A percentile compares a stretch with the other conserved stretches of the same genome.
Evolutionary conservation across 768 basidiomycete species (phyloP).

Genomic region (Calvatia gigantea): DNA sequence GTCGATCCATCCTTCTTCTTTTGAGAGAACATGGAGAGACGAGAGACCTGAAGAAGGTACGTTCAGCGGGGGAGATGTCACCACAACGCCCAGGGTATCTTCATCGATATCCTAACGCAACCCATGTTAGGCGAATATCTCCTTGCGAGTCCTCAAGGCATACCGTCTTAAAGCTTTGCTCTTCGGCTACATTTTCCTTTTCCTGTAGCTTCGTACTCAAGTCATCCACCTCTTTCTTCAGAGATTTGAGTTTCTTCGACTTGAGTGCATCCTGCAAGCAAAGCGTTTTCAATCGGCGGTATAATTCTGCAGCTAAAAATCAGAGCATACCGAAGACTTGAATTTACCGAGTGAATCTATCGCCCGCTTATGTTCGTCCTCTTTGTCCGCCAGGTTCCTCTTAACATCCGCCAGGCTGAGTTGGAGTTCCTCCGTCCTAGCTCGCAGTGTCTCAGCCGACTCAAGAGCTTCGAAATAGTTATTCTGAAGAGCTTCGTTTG

Average conservation of each 20-base stretch:
- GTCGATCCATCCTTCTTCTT: slow-evolving; percentile 13
- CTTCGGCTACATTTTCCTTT: background rate
- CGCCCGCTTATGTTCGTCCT: slow-evolving; percentile 17
- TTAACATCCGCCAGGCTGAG: background rate
- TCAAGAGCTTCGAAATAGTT: slow-evolving; percentile 15
- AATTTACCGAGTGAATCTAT: slow-evolving; percentile 1
- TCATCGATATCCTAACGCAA: slow-evolving; percentile 4
- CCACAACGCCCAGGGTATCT: background rate
- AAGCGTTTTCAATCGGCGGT: background rate
- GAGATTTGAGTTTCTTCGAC: background rate
- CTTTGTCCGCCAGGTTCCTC: slow-evolving; percentile 12
- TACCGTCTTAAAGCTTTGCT: background rate
- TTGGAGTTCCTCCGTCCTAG: slow-evolving; percentile 7
- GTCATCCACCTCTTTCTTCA: slow-evolving; percentile 25
- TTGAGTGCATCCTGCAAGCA: background rate
- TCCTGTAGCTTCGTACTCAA: slow-evolving; percentile 17
- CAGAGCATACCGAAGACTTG: slow-evolving; percentile 2
- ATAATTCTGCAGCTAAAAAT: background rate
- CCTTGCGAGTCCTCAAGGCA: background rate
- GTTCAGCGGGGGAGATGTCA: background rate
- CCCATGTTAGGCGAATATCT: background rate
- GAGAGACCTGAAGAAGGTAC: slow-evolving; percentile 7
- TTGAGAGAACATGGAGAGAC: background rate
- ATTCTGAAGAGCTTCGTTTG: slow-evolving; percentile 16
- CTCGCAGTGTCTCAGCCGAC: slow-evolving; percentile 11